A percentile compares a stretch with the other conserved stretches of the same genome.
Conservation (phyloP, 1,284 basidiomycete genomes). For the Clitocybe nebularis region DNA sequence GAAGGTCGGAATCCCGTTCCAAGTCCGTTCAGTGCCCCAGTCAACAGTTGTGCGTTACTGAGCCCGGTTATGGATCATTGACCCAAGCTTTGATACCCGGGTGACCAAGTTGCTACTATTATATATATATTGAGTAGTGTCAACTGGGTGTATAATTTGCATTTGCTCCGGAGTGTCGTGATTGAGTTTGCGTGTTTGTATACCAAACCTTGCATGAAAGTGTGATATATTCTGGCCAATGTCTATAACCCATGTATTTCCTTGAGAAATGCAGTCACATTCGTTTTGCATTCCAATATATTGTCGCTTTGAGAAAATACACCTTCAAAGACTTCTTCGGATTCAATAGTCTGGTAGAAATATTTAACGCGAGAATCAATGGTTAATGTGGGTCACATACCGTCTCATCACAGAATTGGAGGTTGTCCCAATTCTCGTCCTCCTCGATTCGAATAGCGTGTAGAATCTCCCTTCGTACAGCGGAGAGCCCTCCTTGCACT, state of each 20-base stretch:
- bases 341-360: constrained; percentile 47
- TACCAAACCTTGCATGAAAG: too few species aligned
- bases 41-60: too few species aligned
- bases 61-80: too few species aligned
- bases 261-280: constrained; percentile 58
- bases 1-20: too few species aligned
- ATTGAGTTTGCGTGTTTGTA: too few species aligned
- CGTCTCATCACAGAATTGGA: constrained; percentile 60
- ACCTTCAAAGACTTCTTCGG: constrained; percentile 51
- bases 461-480: constrained; percentile 67
- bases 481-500: constrained; percentile 55
- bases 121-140: too few species aligned
- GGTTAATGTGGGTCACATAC: constrained; percentile 36
- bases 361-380: constrained; percentile 10
- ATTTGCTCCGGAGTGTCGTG: too few species aligned
- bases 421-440: constrained; percentile 67
- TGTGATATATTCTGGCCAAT: background rate
- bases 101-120: too few species aligned
- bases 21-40: too few species aligned
- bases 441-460: constrained; percentile 66
- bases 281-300: constrained; percentile 53
- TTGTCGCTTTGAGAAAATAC: constrained; percentile 59
- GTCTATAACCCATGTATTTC: constrained; percentile 53
- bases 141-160: too few species aligned
- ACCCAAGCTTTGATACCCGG: too few species aligned